A percentile compares a stretch with the other conserved stretches of the same genome.
These are phyloP conservation scores for Aspergillus pseudoviridinutans DNA, from an alignment of 2,329 filamentous ascomycete genomes.

Conservation along the genomic window DNA sequence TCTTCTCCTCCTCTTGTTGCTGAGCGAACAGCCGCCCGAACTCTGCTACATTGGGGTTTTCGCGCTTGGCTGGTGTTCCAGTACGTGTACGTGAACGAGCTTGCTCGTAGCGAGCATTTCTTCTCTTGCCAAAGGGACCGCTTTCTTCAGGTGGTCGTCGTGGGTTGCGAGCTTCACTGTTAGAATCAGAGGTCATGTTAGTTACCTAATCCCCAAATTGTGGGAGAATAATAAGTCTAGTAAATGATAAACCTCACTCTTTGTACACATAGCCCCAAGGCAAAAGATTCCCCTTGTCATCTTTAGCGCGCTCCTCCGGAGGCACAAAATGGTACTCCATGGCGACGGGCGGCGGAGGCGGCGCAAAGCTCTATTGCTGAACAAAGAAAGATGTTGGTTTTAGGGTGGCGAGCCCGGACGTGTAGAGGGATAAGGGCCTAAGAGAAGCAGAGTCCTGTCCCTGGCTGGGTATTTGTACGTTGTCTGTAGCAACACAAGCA, in stretches of 20 bases:
- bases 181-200: constrained; percentile 10
- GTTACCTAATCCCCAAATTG: constrained; percentile 15
- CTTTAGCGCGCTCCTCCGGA: constrained; percentile 57
- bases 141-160: constrained; percentile 56
- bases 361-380: background rate
- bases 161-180: constrained; percentile 46
- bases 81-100: constrained; percentile 53
- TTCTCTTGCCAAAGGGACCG: constrained; percentile 57
- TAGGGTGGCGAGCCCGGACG: background rate
- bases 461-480: background rate
- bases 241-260: constrained; percentile 46
- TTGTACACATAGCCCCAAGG: constrained; percentile 63
- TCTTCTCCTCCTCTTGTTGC: constrained; percentile 43
- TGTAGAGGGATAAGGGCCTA: background rate
- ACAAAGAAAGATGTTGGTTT: background rate
- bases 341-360: background rate
- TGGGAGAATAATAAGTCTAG: background rate
- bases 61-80: constrained; percentile 55
- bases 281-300: constrained; percentile 55
- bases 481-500: background rate
- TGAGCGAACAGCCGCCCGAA: constrained; percentile 44
- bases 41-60: constrained; percentile 51
- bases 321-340: constrained; percentile 66
- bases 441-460: background rate
- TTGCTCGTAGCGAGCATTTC: constrained; percentile 42